Evolutionary conservation across 2,329 filamentous ascomycete species (phyloP), one percentile per base, ranked within the genome.

Genomic region (Claviceps lovelessii): DNA sequence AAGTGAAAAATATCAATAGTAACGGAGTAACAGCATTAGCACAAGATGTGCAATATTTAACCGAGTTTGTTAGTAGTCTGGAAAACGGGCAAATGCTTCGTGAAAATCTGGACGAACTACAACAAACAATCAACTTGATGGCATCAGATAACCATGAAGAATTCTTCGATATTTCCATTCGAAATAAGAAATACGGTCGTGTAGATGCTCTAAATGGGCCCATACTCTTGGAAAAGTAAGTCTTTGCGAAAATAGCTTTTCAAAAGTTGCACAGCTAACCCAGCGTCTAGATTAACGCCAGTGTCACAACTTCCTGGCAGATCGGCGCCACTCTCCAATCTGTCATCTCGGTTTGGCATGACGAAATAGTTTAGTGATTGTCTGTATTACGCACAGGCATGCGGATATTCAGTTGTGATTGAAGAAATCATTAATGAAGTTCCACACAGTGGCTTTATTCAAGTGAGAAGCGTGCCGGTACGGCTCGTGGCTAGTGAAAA

Each of bases 181-280:
- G 90, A 53, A 95, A 96, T 71, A 90, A 87, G 72, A 94, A 95
- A 67, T 98, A 95, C 66, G 87, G 90, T 17, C 84, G 89, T 54
- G 94, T 98, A 39, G 89, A 97, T 70, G 86, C 88, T 53, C 76
- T 94, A 67, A 94, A 94, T 66, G 93, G 91, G 0, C 89, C 90
- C 0, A 76, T 88, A 45, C 68, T 98, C 58, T 70, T 98, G n/a
- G 91, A 97, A 72, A 98, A 98, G 86, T 88, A 77, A 60, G 76
- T 63, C 23, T 29, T 31, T 46, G 47, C 9, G 7, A n/a, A 13
- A 31, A 37, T 4, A 28, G 33, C n/a, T 35, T 35, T 29, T 17
- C 4, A 31, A 23, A 23, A 23, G 5, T 11, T 50, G 15, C 51
- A 51, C 41, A 49, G 48, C 58, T 72, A 58, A 72, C 58, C 17